Percentiles rank a stretch among this genome's conserved stretches.
Conservation (phyloP, 208 protist genomes). For the Endotrypanum monterogeii region DNA sequence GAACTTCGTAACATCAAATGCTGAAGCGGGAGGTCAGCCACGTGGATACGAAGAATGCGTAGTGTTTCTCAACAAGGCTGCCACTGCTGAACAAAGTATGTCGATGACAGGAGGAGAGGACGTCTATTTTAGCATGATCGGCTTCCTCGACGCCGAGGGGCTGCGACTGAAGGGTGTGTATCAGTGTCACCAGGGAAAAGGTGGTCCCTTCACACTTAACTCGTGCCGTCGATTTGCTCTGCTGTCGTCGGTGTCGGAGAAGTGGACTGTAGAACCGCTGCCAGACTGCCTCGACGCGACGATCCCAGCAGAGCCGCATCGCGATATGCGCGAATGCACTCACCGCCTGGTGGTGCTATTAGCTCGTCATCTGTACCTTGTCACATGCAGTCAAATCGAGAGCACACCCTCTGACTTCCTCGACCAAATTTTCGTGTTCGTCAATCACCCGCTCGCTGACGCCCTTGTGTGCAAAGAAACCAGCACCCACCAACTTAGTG, state of each 20-base stretch:
- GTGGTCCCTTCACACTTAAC: constrained; percentile 60
- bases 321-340: constrained; percentile 52
- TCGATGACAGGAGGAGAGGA: constrained; percentile 5
- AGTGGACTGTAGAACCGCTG: constrained; percentile 75
- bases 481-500: constrained; percentile 49
- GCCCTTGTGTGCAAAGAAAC: constrained; percentile 51
- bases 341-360: constrained; percentile 88
- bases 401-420: constrained; percentile 48
- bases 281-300: constrained; percentile 68
- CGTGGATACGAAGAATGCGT: constrained; percentile 21
- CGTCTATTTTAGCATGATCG: constrained; percentile 41
- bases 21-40: neutral
- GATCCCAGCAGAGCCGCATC: constrained; percentile 48
- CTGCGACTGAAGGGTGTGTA: constrained; percentile 68
- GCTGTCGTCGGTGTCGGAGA: constrained; percentile 43
- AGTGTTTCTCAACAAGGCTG: constrained; percentile 14
- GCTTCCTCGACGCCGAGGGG: constrained; percentile 72
- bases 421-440: constrained; percentile 68
- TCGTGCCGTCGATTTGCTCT: constrained; percentile 50
- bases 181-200: constrained; percentile 54
- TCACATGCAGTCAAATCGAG: constrained; percentile 60
- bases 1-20: constrained; percentile 10
- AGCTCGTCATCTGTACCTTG: constrained; percentile 84
- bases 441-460: constrained; percentile 74
- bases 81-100: neutral